Evolutionary conservation across 139 green algal species (phyloP).

Genomic region (Gonium pectorale): DNA sequence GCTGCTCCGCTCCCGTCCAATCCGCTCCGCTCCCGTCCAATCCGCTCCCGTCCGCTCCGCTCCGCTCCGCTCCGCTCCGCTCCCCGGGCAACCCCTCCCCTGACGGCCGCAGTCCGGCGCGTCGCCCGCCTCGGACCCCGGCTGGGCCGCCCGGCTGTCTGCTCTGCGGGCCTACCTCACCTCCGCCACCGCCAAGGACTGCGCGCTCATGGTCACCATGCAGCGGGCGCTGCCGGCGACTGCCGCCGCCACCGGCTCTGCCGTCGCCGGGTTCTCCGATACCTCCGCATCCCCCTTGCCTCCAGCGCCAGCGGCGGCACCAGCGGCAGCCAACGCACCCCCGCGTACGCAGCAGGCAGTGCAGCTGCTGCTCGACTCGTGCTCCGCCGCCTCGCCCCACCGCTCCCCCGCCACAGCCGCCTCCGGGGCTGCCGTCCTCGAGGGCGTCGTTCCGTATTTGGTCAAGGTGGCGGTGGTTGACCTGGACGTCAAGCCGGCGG

Average conservation of each 20-base stretch:
- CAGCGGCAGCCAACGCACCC: background rate
- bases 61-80: background rate
- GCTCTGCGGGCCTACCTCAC: slow-evolving; percentile 77
- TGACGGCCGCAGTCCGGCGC: too few relatives aligned
- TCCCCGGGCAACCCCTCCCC: background rate
- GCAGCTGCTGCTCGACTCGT: slow-evolving; percentile 17
- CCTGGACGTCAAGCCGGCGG: slow-evolving; percentile 80
- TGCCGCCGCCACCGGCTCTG: background rate
- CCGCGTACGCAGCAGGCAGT: slow-evolving; percentile 15
- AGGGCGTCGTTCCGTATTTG: background rate
- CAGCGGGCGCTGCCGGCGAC: slow-evolving; percentile 37
- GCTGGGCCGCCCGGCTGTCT: slow-evolving; percentile 19
- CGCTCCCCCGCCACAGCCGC: too few relatives aligned
- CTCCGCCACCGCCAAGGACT: slow-evolving; percentile 88
- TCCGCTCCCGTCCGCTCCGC: background rate
- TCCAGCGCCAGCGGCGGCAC: background rate
- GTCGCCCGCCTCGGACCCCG: background rate
- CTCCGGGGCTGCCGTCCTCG: background rate
- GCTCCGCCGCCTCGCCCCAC: background rate
- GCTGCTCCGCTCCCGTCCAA: too few relatives aligned
- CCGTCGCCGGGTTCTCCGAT: background rate
- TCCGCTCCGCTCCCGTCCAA: background rate
- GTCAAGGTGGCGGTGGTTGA: slow-evolving; percentile 76
- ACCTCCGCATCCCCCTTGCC: background rate
- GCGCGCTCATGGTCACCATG: slow-evolving; percentile 84